A percentile compares a stretch with the other conserved stretches of the same genome.
Conservation (phyloP, 345 rosid species). For the Mallotus nudiflorus region DNA sequence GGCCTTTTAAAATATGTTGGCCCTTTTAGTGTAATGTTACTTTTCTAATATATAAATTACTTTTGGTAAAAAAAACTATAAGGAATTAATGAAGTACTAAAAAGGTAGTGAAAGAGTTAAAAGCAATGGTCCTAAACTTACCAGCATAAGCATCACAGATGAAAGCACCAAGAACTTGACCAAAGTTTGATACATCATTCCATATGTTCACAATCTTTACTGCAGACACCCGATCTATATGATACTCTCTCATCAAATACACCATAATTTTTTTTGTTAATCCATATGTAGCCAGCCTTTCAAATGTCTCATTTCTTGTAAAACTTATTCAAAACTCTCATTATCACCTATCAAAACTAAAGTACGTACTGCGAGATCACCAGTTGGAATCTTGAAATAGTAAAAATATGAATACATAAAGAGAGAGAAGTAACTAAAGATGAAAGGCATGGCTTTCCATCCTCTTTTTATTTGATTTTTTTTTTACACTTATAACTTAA, state of each 20-base stretch:
- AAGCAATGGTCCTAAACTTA: constrained; percentile 32
- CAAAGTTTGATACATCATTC: constrained; percentile 39
- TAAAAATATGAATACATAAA: neutral
- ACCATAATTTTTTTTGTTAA: no score
- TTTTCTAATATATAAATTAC: no score
- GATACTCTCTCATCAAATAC: no score
- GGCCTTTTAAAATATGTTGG: no score
- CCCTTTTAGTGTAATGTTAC: no score
- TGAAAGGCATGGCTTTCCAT: no score
- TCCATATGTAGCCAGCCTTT: constrained; percentile 47
- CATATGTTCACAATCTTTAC: constrained; percentile 35
- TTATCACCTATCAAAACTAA: neutral
- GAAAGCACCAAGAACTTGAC: constrained; percentile 38
- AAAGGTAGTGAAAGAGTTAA: constrained; percentile 30
- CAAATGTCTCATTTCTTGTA: constrained; percentile 53
- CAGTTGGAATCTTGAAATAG: neutral
- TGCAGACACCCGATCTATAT: constrained; percentile 41
- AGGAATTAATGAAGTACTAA: no score
- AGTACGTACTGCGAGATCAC: neutral
- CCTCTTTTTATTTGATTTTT: no score
- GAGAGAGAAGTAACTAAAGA: constrained; percentile 19
- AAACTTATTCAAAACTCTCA: no score
- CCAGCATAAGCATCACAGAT: constrained; percentile 29
- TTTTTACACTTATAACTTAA: no score
- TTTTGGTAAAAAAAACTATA: no score